A percentile compares a stretch with the other conserved stretches of the same genome.
Conservation (phyloP, 208 protist species). For the Acanthamoeba culbertsoni region DNA sequence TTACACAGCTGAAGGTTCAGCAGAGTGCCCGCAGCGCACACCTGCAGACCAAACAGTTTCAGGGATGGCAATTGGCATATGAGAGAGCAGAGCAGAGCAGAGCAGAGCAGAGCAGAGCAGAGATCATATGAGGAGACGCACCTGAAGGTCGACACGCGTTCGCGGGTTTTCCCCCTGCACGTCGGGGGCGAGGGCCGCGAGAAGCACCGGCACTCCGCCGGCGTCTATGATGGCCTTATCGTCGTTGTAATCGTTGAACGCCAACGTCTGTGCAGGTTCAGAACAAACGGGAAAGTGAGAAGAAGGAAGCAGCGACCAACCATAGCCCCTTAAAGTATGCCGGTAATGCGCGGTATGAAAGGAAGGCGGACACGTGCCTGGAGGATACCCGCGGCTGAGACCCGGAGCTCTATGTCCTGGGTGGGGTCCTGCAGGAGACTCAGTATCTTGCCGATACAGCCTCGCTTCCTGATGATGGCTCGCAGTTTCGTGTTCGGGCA, state of each 20-base stretch:
- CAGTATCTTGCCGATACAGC: constrained; percentile 12
- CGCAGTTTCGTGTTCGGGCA: constrained; percentile 20
- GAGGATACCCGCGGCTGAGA: neutral
- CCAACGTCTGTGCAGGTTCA: neutral
- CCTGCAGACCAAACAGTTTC: too few species aligned
- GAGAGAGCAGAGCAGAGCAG: too few species aligned
- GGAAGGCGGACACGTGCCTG: neutral
- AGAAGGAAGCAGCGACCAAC: neutral
- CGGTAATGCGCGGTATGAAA: neutral
- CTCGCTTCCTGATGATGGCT: constrained; percentile 36
- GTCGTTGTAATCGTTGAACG: constrained; percentile 42
- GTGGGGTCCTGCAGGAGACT: neutral
- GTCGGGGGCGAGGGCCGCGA: neutral
- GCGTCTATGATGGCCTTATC: constrained; percentile 36
- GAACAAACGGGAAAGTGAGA: neutral
- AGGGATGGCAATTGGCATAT: too few species aligned
- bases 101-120: neutral
- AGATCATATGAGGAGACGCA: neutral
- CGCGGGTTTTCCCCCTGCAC: neutral
- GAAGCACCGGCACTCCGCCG: neutral
- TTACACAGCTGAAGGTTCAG: constrained; percentile 37
- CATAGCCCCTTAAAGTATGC: neutral
- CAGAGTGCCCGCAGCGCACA: constrained; percentile 31
- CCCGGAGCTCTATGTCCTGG: neutral
- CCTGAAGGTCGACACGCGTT: neutral